Conservation (phyloP, 768 basidiomycete genomes). For the Crepidotus variabilis region DNA sequence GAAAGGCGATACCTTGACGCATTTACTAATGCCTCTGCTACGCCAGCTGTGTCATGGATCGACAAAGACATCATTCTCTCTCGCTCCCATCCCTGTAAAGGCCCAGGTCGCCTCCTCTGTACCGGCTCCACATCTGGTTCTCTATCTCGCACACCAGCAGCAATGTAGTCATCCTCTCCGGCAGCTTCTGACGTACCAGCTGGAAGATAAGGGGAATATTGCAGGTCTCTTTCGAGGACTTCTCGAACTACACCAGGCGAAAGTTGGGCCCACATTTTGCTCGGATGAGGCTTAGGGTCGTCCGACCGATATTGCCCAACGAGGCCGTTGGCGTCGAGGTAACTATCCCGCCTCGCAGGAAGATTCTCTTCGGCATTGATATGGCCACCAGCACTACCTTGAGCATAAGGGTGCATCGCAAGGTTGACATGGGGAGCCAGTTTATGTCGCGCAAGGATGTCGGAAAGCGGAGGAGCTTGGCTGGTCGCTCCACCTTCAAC, state of each 20-base stretch:
- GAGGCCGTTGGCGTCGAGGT: conserved; percentile 27
- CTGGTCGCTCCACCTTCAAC: neutral
- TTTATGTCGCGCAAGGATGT: conserved; percentile 30
- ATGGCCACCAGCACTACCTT: conserved; percentile 2
- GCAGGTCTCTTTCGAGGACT: conserved; percentile 39
- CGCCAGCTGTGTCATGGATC: conserved; percentile 50
- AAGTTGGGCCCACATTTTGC: conserved; percentile 50
- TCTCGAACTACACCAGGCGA: conserved; percentile 42
- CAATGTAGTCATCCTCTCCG: conserved; percentile 8
- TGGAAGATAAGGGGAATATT: conserved; percentile 42
- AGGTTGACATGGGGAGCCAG: conserved; percentile 32
- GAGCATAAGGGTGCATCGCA: conserved; percentile 40
- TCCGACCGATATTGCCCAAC: conserved; percentile 29
- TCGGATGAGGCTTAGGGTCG: conserved; percentile 33
- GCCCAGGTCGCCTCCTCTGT: neutral
- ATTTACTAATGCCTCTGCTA: conserved; percentile 61
- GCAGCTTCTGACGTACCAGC: conserved; percentile 13
- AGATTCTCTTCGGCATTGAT: neutral
- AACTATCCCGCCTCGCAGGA: conserved; percentile 23
- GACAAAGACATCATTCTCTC: conserved; percentile 10
- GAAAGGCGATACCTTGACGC: conserved; percentile 14
- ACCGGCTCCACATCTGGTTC: neutral
- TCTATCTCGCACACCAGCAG: neutral
- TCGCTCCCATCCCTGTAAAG: conserved; percentile 18
- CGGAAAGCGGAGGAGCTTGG: conserved; percentile 17